These are phyloP conservation scores for Fusarium oxysporum DNA, from an alignment of 2,329 filamentous ascomycete genomes.

Conservation along the genomic window DNA sequence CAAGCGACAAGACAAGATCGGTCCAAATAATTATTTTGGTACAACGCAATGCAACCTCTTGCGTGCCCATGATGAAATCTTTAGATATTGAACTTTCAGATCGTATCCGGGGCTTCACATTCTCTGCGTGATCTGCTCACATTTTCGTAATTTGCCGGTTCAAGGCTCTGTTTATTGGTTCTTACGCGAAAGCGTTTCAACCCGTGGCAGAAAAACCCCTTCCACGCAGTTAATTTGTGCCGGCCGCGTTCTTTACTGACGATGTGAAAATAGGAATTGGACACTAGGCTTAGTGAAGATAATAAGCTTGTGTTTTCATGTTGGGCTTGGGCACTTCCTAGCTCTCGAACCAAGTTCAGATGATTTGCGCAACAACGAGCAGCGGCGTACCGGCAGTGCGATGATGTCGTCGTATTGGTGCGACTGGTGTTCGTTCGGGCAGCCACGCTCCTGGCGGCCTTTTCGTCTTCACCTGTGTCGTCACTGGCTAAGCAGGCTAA, in stretches of 20 bases:
- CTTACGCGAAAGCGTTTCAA: conserved; percentile 13
- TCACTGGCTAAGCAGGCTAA: conserved; percentile 45
- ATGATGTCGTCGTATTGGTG: conserved; percentile 30
- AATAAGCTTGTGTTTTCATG: not conserved
- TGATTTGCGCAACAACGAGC: conserved; percentile 11
- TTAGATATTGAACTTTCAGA: conserved; percentile 44
- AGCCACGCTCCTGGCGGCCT: conserved; percentile 30
- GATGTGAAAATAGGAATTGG: not conserved
- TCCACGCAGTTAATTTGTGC: not conserved
- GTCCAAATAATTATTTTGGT: conserved; percentile 32
- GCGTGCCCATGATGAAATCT: conserved; percentile 52
- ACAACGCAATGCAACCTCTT: conserved; percentile 11
- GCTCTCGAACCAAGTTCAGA: conserved; percentile 30
- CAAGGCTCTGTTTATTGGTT: conserved; percentile 8
- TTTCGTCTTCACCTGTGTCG: conserved; percentile 31
- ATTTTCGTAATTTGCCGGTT: not conserved
- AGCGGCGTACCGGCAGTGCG: conserved; percentile 35
- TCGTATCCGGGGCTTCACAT: conserved; percentile 1
- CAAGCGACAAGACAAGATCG: conserved; percentile 30
- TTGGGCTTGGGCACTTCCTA: conserved; percentile 1
- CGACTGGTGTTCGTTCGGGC: conserved; percentile 34
- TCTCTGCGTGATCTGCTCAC: conserved; percentile 2
- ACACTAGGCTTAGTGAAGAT: too few relatives aligned
- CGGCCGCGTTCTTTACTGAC: not conserved
- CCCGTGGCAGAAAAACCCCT: not conserved